Evolutionary conservation across 192 early-diverging fungal genomes (phyloP).

Genomic region (Rhizophagus clarus): DNA sequence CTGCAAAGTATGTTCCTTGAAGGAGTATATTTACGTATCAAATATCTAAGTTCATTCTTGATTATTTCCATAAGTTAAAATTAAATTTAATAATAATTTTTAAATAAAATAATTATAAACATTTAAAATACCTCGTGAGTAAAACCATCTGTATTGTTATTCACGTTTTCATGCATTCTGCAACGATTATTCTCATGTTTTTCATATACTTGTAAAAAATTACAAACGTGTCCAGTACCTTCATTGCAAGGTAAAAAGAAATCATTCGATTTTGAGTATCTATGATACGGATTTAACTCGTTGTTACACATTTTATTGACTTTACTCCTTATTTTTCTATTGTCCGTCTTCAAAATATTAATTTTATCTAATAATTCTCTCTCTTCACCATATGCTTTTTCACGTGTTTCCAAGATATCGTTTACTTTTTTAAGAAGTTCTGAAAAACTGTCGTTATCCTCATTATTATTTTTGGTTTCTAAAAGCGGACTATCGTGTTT

Average conservation of each 20-base stretch:
- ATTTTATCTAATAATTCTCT: neutral
- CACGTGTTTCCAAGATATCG: neutral
- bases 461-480: neutral
- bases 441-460: neutral
- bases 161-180: neutral
- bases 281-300: neutral
- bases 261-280: no score
- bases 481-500: neutral
- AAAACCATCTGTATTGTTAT: neutral
- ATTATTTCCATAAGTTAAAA: neutral
- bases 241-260: neutral
- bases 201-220: neutral
- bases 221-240: neutral
- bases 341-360: neutral
- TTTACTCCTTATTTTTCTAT: neutral
- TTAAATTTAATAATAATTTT: neutral
- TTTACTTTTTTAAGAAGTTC: neutral
- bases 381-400: neutral
- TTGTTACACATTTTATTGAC: neutral
- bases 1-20: neutral
- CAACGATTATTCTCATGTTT: neutral
- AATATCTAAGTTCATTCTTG: neutral
- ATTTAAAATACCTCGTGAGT: neutral
- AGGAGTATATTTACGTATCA: neutral
- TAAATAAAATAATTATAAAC: neutral